Evolutionary conservation across 1,284 basidiomycete genomes (phyloP), one percentile per base, ranked within the genome.

Genomic region (Pseudozyma hubeiensis): DNA sequence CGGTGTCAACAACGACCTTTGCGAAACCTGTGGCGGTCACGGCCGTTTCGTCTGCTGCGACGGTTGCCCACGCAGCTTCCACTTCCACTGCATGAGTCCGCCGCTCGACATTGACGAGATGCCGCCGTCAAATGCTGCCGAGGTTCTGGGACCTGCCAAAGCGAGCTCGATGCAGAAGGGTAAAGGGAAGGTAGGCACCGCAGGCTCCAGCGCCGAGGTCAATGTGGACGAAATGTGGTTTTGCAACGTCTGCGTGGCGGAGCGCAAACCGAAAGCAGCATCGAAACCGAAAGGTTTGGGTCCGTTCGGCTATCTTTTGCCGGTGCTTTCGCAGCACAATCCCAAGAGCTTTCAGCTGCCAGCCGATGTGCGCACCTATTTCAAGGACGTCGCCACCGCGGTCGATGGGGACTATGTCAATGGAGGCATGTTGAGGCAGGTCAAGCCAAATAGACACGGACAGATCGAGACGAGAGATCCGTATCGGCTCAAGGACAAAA

Each of bases 21-120:
- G 95, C 85, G 95, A 94, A 53, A 89, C 93, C 2, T 98, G 96
- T 85, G 89, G 90, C 31, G 87, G 88, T 13, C 86, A 87, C 51
- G 88, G 88, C 31, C 92, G 94, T 59, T 98, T 97, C 85, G 72
- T 86, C 10, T 86, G 86, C 73, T 99, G 96, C 85, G 96, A 99
- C 84, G 94, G 95, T 13, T 99, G 97, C 84, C 93, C 96, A 34
- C 88, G 92, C 72, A 93, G 94, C 24, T 99, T 97, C 85, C 96
- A 99, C 86, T 90, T 98, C 67, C 91, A 91, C 88, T 99, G 96
- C 85, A 89, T 99, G 78, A 92, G 97, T 84, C 96, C 96, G 44
- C 96, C 96, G 24, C 89, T 97, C 86, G 92, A 95, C 75, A 88
- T 91, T 54, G 88, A 91, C 77, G 94, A 98, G 79, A 87, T 93